A percentile compares a stretch with the other conserved stretches of the same genome.
These are phyloP conservation scores for Gossypium schwendimanii DNA, from an alignment of 441 rosid genomes.

Conservation along the genomic window DNA sequence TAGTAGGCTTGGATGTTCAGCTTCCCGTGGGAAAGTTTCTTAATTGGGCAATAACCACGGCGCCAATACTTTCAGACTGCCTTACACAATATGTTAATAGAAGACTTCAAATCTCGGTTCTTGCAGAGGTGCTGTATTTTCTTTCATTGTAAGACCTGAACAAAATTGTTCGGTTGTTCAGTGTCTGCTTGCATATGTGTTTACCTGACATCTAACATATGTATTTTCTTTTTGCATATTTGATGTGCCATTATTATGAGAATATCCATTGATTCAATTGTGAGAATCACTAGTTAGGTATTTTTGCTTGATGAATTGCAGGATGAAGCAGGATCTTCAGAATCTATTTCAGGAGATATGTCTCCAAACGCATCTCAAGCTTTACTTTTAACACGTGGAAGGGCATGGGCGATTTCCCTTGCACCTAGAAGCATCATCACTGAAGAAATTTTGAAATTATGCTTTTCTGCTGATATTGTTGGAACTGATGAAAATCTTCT, in stretches of 20 bases:
- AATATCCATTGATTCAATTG: neutral
- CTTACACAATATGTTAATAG: slow-evolving; percentile 45
- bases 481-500: slow-evolving; percentile 48
- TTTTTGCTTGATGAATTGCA: slow-evolving; percentile 24
- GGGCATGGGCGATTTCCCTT: slow-evolving; percentile 85
- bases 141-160: no score
- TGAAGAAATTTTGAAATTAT: slow-evolving; percentile 50
- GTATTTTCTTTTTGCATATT: neutral
- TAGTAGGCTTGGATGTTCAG: slow-evolving; percentile 37
- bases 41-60: slow-evolving; percentile 53
- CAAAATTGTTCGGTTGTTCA: neutral
- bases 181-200: neutral
- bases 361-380: slow-evolving; percentile 25
- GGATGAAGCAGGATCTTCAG: slow-evolving; percentile 48
- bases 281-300: neutral
- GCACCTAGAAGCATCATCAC: slow-evolving; percentile 37
- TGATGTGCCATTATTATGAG: neutral
- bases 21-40: slow-evolving; percentile 64
- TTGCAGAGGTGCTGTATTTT: slow-evolving; percentile 36
- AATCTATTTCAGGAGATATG: slow-evolving; percentile 30
- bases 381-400: slow-evolving; percentile 58
- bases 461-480: slow-evolving; percentile 28
- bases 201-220: neutral
- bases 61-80: slow-evolving; percentile 56
- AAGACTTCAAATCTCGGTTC: slow-evolving; percentile 35